A percentile compares a stretch with the other conserved stretches of the same genome.
phyloP scores from a whole-genome alignment of 805 yeast species.

The Lipomyces orientalis region DNA sequence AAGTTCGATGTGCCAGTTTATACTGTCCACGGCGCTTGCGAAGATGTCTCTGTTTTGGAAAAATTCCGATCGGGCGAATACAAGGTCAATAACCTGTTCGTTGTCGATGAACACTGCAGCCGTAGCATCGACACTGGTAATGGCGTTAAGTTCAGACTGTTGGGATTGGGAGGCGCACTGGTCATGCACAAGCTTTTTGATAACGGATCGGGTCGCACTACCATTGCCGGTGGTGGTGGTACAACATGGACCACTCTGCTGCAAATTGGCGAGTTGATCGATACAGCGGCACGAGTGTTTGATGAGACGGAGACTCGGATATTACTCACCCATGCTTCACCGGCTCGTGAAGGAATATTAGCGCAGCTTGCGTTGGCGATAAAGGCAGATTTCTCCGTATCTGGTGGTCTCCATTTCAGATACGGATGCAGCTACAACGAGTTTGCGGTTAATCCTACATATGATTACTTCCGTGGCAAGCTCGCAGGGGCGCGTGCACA shows the following conservation, averaged over 20 bases:
- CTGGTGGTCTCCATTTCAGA: constrained; percentile 74
- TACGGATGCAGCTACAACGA: constrained; percentile 75
- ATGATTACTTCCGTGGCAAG: constrained; percentile 67
- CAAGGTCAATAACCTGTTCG: constrained; percentile 59
- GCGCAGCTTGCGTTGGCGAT: constrained; percentile 70
- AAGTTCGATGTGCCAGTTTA: constrained; percentile 66
- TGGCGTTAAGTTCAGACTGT: constrained; percentile 58
- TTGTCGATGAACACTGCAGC: constrained; percentile 64
- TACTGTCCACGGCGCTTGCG: constrained; percentile 77
- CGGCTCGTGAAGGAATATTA: constrained; percentile 69
- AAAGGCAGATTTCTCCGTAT: constrained; percentile 72
- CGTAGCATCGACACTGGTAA: constrained; percentile 51
- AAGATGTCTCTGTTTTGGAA: constrained; percentile 70
- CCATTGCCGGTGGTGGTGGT: constrained; percentile 66
- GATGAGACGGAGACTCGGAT: constrained; percentile 58
- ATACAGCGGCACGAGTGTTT: constrained; percentile 52
- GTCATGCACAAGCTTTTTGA: constrained; percentile 72
- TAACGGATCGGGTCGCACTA: constrained; percentile 57
- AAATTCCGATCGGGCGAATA: constrained; percentile 63
- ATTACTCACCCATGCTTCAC: constrained; percentile 72
- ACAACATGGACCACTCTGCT: constrained; percentile 75
- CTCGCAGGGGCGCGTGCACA: constrained; percentile 66
- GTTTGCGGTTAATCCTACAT: constrained; percentile 63
- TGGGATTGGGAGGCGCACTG: constrained; percentile 76
- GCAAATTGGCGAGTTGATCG: constrained; percentile 70